phyloP scores from a whole-genome alignment of 371 early-diverging fungal species.

The Dichotomocladium elegans region DNA sequence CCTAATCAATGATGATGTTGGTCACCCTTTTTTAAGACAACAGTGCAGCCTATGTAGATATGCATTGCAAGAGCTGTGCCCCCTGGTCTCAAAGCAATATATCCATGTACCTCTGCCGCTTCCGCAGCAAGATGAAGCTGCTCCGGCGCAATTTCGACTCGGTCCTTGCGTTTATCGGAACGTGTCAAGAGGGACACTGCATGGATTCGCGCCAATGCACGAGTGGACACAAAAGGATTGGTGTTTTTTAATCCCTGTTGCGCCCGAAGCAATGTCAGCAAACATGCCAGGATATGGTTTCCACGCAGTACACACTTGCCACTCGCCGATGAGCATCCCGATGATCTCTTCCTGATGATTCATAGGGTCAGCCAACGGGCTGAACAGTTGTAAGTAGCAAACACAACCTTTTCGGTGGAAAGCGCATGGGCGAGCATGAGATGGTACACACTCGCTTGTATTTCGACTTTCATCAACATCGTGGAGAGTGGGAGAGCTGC shows the following conservation, averaged over 20 bases:
- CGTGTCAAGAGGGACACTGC: conserved; percentile 57
- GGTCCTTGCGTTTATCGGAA: conserved; percentile 73
- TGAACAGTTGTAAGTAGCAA: too few species aligned
- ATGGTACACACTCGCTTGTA: conserved; percentile 48
- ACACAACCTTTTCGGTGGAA: conserved; percentile 54
- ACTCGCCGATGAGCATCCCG: conserved; percentile 68
- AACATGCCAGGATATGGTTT: background rate
- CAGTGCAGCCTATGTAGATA: too few species aligned
- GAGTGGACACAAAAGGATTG: conserved; percentile 25
- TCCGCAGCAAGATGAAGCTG: conserved; percentile 66
- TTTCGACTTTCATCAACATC: conserved; percentile 32
- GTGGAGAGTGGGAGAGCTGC: background rate
- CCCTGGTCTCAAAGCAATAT: background rate
- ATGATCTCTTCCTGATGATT: conserved; percentile 72
- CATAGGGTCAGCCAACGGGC: too few species aligned
- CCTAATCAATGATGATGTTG: too few species aligned
- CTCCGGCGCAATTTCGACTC: conserved; percentile 66
- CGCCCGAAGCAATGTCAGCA: background rate
- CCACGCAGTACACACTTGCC: conserved; percentile 44
- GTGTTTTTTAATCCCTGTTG: conserved; percentile 18
- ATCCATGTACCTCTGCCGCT: conserved; percentile 52
- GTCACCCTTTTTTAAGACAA: too few species aligned
- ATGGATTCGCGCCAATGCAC: conserved; percentile 45
- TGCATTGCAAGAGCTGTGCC: background rate
- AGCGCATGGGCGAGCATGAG: conserved; percentile 52